Evolutionary conservation across 2,329 filamentous ascomycete genomes (phyloP).

Genomic region (Penicillium sp.): DNA sequence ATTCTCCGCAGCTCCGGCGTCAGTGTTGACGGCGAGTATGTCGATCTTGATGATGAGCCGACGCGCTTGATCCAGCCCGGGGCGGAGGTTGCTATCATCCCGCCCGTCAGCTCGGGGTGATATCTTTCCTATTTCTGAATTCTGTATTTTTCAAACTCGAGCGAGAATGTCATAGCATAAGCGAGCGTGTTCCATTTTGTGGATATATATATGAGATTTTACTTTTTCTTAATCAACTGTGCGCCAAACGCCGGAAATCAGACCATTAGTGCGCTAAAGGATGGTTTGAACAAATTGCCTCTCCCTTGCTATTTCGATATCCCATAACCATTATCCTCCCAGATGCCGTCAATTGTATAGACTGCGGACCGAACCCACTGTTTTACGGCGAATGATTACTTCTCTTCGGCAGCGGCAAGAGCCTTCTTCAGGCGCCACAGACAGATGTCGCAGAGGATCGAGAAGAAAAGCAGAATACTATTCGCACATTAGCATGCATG

Average conservation of each 20-base stretch:
- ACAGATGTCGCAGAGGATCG: conserved; percentile 56
- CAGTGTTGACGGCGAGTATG: conserved; percentile 46
- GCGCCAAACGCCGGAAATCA: conserved; percentile 2
- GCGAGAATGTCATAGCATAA: not conserved
- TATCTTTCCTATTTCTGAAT: not conserved
- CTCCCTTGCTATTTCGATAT: not conserved
- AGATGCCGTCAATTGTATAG: not conserved
- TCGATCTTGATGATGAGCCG: conserved; percentile 35
- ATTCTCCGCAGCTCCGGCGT: conserved; percentile 42
- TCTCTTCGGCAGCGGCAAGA: conserved; percentile 19
- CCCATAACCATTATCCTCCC: not conserved
- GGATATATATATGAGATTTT: not conserved
- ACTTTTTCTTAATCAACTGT: not conserved
- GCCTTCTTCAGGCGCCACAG: conserved; percentile 62
- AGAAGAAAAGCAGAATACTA: conserved; percentile 66
- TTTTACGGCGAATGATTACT: conserved; percentile 1
- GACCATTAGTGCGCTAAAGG: conserved; percentile 7
- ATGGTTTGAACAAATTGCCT: not conserved
- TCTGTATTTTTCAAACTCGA: not conserved
- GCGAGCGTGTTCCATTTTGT: not conserved
- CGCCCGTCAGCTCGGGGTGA: conserved; percentile 49
- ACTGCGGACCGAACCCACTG: not conserved
- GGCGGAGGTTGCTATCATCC: conserved; percentile 48
- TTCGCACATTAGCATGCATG: not conserved
- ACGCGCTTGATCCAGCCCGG: conserved; percentile 34